A percentile compares a stretch with the other conserved stretches of the same genome.
Conservation (phyloP, 2,329 filamentous ascomycete genomes). For the Xylariaceae sp. region DNA sequence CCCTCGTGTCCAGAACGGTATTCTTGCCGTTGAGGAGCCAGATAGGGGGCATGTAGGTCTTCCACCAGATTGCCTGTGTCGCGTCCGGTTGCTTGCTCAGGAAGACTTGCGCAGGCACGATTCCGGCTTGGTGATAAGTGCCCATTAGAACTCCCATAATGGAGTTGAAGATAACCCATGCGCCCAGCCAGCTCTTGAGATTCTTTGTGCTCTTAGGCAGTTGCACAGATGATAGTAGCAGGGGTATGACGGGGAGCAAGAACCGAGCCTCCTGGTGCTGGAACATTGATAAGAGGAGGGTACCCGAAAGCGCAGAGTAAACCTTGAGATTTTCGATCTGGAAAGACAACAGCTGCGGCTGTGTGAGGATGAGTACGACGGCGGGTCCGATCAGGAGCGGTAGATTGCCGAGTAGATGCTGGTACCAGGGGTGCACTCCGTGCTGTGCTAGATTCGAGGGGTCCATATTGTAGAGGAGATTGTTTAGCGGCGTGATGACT, state of each 20-base stretch:
- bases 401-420: slow-evolving; percentile 67
- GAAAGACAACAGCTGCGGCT: slow-evolving; percentile 53
- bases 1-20: slow-evolving; percentile 61
- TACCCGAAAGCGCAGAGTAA: slow-evolving; percentile 68
- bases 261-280: slow-evolving; percentile 79
- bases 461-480: slow-evolving; percentile 68
- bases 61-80: slow-evolving; percentile 74
- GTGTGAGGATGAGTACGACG: slow-evolving; percentile 53
- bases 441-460: slow-evolving; percentile 67
- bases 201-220: slow-evolving; percentile 53
- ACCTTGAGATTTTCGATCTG: slow-evolving; percentile 52
- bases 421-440: slow-evolving; percentile 73
- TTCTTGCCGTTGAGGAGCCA: slow-evolving; percentile 77
- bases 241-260: slow-evolving; percentile 66
- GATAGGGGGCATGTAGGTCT: slow-evolving; percentile 75
- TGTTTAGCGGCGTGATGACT: slow-evolving; percentile 72
- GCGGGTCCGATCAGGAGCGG: slow-evolving; percentile 69
- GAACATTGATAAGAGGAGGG: slow-evolving; percentile 65
- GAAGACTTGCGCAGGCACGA: slow-evolving; percentile 70
- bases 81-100: slow-evolving; percentile 65
- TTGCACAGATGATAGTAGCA: slow-evolving; percentile 69
- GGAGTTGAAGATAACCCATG: slow-evolving; percentile 67
- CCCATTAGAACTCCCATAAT: slow-evolving; percentile 68
- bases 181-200: slow-evolving; percentile 49
- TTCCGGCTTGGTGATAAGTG: slow-evolving; percentile 74